phyloP scores from a whole-genome alignment of 2,329 filamentous ascomycete genomes.

The Microcyclospora pomicola region DNA sequence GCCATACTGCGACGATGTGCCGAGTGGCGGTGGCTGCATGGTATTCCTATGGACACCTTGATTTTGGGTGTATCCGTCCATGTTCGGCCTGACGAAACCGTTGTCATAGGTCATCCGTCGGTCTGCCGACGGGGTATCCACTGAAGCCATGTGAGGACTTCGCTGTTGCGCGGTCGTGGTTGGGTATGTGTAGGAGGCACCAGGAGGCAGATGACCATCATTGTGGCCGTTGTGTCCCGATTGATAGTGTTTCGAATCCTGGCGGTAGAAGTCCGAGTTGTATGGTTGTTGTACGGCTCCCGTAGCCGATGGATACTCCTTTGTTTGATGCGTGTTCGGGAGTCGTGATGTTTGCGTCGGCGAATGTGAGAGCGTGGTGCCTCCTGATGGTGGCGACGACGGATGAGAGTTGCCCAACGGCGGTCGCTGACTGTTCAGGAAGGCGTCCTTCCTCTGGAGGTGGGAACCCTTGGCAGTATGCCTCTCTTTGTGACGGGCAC shows the following conservation, averaged over 20 bases:
- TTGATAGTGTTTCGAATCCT: background rate
- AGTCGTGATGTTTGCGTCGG: background rate
- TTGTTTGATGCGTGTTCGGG: too few species aligned
- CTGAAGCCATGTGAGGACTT: slow-evolving; percentile 1
- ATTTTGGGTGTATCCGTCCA: slow-evolving; percentile 7
- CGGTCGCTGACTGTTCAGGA: slow-evolving; percentile 34
- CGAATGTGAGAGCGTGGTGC: slow-evolving; percentile 10
- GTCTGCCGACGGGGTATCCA: slow-evolving; percentile 4
- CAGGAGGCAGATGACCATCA: too few species aligned
- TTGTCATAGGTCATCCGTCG: slow-evolving; percentile 14
- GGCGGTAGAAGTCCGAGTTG: background rate
- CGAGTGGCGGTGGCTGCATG: slow-evolving; percentile 17
- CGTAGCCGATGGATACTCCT: too few species aligned
- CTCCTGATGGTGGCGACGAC: slow-evolving; percentile 7
- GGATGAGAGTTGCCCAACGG: slow-evolving; percentile 4
- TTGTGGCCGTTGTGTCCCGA: background rate
- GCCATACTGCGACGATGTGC: background rate
- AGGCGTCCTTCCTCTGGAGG: slow-evolving; percentile 58
- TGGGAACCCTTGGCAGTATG: slow-evolving; percentile 54
- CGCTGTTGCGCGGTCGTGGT: too few species aligned
- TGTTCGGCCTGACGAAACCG: slow-evolving; percentile 7
- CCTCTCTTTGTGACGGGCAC: slow-evolving; percentile 48
- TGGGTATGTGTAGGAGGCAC: too few species aligned
- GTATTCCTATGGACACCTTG: slow-evolving; percentile 6
- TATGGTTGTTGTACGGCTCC: too few species aligned